Conservation (phyloP, 2,329 filamentous ascomycete genomes). For the Trichophyton rubrum region DNA sequence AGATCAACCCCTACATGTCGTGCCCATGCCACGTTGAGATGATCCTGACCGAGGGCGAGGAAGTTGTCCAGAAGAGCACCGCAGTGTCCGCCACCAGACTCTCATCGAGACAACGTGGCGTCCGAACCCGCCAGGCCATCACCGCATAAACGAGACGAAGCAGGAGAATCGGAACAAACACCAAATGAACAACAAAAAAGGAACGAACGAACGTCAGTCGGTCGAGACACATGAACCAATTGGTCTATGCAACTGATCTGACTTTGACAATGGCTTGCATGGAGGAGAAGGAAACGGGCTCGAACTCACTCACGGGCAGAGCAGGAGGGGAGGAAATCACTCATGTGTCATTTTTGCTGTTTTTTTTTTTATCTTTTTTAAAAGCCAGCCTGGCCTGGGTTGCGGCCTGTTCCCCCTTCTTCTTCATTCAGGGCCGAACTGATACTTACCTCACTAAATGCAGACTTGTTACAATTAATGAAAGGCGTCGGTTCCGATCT, state of each 20-base stretch:
- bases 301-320: background rate
- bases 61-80: constrained; percentile 84
- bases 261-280: background rate
- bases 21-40: constrained; percentile 99
- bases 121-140: constrained; percentile 49
- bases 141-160: constrained; percentile 34
- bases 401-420: background rate
- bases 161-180: background rate
- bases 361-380: background rate
- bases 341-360: background rate
- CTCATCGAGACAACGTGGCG: constrained; percentile 82
- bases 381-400: background rate
- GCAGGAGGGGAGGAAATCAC: background rate
- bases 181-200: background rate
- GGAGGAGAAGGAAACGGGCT: background rate
- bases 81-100: constrained; percentile 58
- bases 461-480: background rate
- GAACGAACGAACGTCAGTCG: background rate
- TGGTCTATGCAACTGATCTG: background rate
- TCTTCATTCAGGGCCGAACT: background rate
- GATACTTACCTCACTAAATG: constrained; percentile 3
- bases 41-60: constrained; percentile 95
- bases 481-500: background rate
- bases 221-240: background rate
- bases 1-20: constrained; percentile 99